Evolutionary conservation across 2,329 filamentous ascomycete species (phyloP).

Genomic region (Tympanopsis confertula): DNA sequence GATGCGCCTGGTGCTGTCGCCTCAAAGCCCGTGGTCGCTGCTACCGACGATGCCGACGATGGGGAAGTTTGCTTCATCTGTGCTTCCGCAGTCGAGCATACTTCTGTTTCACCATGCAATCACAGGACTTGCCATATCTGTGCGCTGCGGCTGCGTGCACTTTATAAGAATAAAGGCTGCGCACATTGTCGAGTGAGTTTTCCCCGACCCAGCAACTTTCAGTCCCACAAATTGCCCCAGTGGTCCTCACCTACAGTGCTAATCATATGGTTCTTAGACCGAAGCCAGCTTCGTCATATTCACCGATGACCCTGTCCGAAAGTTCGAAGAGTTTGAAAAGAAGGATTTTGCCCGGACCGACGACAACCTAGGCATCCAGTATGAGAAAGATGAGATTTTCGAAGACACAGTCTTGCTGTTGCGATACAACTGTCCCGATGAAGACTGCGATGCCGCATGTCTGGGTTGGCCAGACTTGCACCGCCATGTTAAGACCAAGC

Average conservation of each 20-base stretch:
- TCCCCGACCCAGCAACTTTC: too few relatives aligned
- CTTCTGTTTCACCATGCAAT: slow-evolving; percentile 85
- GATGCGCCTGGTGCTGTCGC: too few relatives aligned
- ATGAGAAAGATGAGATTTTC: slow-evolving; percentile 77
- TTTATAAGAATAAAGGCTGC: slow-evolving; percentile 94
- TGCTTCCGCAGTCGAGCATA: slow-evolving; percentile 77
- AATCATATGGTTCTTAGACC: slow-evolving; percentile 15
- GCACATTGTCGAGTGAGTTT: slow-evolving; percentile 77
- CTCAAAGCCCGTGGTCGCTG: neutral
- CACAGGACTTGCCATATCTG: slow-evolving; percentile 96
- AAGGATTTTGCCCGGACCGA: slow-evolving; percentile 68
- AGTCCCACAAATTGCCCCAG: too few relatives aligned
- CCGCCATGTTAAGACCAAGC: slow-evolving; percentile 51
- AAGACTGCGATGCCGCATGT: slow-evolving; percentile 58
- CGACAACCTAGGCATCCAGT: slow-evolving; percentile 80
- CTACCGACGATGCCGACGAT: slow-evolving; percentile 42
- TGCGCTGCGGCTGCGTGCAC: slow-evolving; percentile 73
- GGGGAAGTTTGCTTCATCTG: slow-evolving; percentile 95
- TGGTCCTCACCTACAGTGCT: neutral
- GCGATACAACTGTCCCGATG: slow-evolving; percentile 88
- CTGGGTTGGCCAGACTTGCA: slow-evolving; percentile 59
- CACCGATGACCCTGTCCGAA: slow-evolving; percentile 71
- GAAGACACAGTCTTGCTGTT: slow-evolving; percentile 81
- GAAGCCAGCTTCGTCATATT: slow-evolving; percentile 75
- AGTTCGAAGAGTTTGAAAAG: slow-evolving; percentile 70